phyloP scores from a whole-genome alignment of 805 yeast species.

The Maudiozyma bulderi region DNA sequence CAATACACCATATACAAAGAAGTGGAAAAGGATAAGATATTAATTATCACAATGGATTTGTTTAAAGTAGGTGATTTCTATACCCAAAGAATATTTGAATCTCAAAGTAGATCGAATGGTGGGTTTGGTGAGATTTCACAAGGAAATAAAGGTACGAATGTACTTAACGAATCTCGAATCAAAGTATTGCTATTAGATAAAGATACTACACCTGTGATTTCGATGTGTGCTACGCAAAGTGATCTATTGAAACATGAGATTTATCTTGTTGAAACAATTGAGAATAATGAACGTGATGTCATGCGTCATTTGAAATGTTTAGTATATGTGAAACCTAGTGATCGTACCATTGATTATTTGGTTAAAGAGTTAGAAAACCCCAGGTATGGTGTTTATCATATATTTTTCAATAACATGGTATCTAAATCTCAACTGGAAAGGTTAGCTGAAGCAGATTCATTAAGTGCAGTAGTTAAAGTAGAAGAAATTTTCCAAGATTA shows the following conservation, averaged over 20 bases:
- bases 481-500: constrained; percentile 84
- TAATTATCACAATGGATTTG: constrained; percentile 33
- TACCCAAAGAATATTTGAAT: constrained; percentile 31
- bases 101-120: constrained; percentile 11
- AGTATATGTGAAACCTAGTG: constrained; percentile 66
- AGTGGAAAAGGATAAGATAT: no score
- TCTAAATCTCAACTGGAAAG: constrained; percentile 73
- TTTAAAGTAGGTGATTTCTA: constrained; percentile 39
- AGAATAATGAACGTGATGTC: constrained; percentile 50
- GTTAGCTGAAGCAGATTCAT: constrained; percentile 82
- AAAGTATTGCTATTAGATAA: constrained; percentile 72
- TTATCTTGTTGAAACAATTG: constrained; percentile 67
- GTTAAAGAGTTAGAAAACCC: constrained; percentile 67
- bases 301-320: constrained; percentile 77
- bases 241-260: constrained; percentile 72
- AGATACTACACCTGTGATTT: constrained; percentile 70
- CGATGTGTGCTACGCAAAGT: constrained; percentile 86
- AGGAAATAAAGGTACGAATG: constrained; percentile 11
- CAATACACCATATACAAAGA: no score
- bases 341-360: constrained; percentile 49
- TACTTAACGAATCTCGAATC: constrained; percentile 33
- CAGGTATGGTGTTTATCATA: constrained; percentile 65
- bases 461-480: constrained; percentile 66
- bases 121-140: constrained; percentile 2
- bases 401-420: constrained; percentile 69